Conservation (phyloP, 2,329 filamentous ascomycete genomes). For the Cordyceps javanica region DNA sequence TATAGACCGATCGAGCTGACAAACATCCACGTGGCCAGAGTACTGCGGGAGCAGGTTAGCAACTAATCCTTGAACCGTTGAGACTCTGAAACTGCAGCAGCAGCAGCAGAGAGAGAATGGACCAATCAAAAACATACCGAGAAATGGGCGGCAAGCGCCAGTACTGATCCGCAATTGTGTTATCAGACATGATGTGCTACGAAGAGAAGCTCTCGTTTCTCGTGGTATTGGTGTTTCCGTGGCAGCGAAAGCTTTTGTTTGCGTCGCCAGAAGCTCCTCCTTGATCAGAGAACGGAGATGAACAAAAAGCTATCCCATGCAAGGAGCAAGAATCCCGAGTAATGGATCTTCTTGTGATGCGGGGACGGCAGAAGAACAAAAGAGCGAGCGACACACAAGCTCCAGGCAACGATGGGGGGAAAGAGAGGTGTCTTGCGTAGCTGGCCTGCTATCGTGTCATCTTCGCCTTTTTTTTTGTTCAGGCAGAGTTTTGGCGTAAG, state of each 20-base stretch:
- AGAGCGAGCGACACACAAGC: conserved; percentile 10
- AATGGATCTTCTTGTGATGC: conserved; percentile 7
- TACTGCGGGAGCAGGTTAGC: conserved; percentile 13
- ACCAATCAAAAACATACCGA: conserved; percentile 36
- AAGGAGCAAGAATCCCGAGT: conserved; percentile 12
- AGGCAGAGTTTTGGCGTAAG: conserved; percentile 12
- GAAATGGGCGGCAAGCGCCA: conserved; percentile 36
- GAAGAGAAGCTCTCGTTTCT: conserved; percentile 11
- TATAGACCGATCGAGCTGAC: conserved; percentile 54
- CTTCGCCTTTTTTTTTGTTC: conserved; percentile 12
- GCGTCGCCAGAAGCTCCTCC: conserved; percentile 7
- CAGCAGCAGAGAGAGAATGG: not conserved
- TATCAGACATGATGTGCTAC: conserved; percentile 12
- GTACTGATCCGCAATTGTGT: conserved; percentile 26
- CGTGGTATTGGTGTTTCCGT: not conserved
- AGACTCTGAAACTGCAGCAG: no score
- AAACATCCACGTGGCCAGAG: conserved; percentile 12
- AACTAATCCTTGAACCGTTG: no score
- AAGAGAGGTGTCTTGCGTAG: conserved; percentile 11
- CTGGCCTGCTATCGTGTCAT: conserved; percentile 15
- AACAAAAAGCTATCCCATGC: conserved; percentile 9
- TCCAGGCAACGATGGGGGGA: conserved; percentile 13
- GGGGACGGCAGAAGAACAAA: conserved; percentile 10
- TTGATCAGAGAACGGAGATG: conserved; percentile 15
- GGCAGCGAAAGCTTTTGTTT: not conserved